These are phyloP conservation scores for Saccharum spontaneum DNA, from an alignment of 176 grass and related monocot species.

Conservation along the genomic window DNA sequence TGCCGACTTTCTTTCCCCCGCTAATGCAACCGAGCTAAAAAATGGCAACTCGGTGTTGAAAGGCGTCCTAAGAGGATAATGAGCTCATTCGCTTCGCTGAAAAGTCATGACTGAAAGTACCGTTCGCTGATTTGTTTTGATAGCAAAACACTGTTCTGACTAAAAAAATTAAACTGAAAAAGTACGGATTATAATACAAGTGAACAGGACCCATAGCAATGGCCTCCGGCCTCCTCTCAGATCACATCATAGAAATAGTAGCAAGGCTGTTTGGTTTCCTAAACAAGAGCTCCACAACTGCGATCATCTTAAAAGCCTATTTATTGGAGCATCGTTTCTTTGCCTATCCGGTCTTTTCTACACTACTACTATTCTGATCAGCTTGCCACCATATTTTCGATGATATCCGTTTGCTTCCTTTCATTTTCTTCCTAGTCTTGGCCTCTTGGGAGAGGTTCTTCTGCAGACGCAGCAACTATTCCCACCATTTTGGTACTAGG, in stretches of 20 bases:
- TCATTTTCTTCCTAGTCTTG: neutral
- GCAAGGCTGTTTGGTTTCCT: neutral
- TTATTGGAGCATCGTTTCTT: conserved; percentile 9
- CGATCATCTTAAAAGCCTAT: conserved; percentile 6
- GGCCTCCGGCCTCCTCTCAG: neutral
- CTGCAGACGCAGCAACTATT: neutral
- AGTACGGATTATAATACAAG: too few relatives aligned
- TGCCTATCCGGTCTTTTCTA: neutral
- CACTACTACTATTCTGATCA: neutral
- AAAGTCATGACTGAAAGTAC: too few relatives aligned
- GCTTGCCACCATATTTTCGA: neutral
- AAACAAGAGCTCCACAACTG: neutral
- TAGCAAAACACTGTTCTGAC: too few relatives aligned
- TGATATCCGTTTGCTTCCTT: neutral
- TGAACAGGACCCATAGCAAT: too few relatives aligned
- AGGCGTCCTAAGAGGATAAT: neutral
- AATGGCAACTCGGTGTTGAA: conserved; percentile 7
- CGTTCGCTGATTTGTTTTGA: too few relatives aligned
- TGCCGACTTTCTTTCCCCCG: too few relatives aligned
- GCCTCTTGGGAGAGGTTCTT: neutral
- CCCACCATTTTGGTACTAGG: too few relatives aligned
- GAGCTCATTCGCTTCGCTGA: too few relatives aligned
- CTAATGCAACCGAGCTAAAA: neutral
- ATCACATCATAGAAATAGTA: conserved; percentile 25
- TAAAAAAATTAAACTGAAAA: too few relatives aligned